phyloP scores from a whole-genome alignment of 495 filamentous ascomycete species.

The Chaetomium fimeti region DNA sequence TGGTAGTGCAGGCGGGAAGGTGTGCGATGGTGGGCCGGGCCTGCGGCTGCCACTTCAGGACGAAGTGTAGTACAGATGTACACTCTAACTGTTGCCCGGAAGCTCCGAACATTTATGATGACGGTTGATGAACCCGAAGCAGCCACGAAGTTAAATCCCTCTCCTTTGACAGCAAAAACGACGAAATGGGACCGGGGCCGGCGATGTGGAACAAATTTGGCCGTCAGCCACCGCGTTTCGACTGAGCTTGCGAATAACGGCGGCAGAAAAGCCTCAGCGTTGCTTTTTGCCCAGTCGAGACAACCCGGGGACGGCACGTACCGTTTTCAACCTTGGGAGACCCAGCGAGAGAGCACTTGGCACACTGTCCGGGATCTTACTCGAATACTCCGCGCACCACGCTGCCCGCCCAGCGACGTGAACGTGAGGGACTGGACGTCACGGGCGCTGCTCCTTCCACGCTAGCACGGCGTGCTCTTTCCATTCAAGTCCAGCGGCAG shows the following conservation, averaged over 20 bases:
- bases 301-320: slow-evolving; percentile 1
- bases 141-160: neutral
- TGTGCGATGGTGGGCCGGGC: neutral
- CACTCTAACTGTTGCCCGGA: neutral
- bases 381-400: neutral
- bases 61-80: too few species aligned
- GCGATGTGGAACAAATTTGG: neutral
- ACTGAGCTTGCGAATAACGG: slow-evolving; percentile 12
- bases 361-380: slow-evolving; percentile 1
- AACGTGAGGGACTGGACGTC: neutral
- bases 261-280: slow-evolving; percentile 9
- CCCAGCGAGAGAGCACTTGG: neutral
- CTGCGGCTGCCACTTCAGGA: neutral
- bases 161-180: neutral
- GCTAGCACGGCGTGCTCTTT: neutral
- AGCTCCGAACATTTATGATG: neutral
- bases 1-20: slow-evolving; percentile 6
- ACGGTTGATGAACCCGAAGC: neutral
- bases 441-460: slow-evolving; percentile 2
- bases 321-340: neutral
- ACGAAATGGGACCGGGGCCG: neutral
- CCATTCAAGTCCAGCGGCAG: neutral
- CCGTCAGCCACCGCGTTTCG: slow-evolving; percentile 22
- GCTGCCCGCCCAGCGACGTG: neutral
- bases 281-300: slow-evolving; percentile 18